These are phyloP conservation scores for Thyridium curvatum DNA, from an alignment of 2,329 filamentous ascomycete genomes.

Conservation along the genomic window DNA sequence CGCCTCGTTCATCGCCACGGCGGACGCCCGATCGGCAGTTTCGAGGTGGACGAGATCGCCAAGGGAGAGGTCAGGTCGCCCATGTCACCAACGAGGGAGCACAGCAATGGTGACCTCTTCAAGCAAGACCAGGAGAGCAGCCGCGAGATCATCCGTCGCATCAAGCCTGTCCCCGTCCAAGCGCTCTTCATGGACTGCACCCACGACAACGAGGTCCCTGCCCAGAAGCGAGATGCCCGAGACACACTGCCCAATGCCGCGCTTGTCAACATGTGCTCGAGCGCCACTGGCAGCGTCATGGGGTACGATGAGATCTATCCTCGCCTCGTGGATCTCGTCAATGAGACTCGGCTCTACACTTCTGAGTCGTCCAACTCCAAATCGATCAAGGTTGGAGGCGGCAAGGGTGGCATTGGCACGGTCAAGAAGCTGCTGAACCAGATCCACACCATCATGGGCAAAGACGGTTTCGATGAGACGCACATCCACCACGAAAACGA, in stretches of 20 bases:
- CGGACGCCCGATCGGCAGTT: constrained; percentile 91
- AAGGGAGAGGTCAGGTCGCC: constrained; percentile 44
- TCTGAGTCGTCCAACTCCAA: constrained; percentile 62
- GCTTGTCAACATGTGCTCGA: constrained; percentile 91
- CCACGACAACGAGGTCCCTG: constrained; percentile 94
- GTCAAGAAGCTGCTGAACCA: constrained; percentile 92
- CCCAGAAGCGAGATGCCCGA: constrained; percentile 88
- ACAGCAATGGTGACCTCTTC: constrained; percentile 18
- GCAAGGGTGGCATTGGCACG: constrained; percentile 79
- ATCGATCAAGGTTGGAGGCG: constrained; percentile 58
- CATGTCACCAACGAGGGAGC: constrained; percentile 19
- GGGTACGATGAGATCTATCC: constrained; percentile 97
- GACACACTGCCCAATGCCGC: constrained; percentile 94
- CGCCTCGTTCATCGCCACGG: constrained; percentile 89
- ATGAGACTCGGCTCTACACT: constrained; percentile 78
- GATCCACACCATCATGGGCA: constrained; percentile 92
- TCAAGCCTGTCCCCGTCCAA: constrained; percentile 84
- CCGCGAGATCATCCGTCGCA: constrained; percentile 66
- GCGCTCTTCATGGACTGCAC: constrained; percentile 99
- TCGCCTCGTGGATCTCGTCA: constrained; percentile 84
- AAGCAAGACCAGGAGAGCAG: constrained; percentile 21
- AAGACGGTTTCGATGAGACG: constrained; percentile 89
- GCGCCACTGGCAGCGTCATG: constrained; percentile 92
- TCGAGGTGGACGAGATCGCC: constrained; percentile 84
- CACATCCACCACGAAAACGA: constrained; percentile 96